Conservation (phyloP, 148 eudicot species). For the Vaccinium darrowii region DNA sequence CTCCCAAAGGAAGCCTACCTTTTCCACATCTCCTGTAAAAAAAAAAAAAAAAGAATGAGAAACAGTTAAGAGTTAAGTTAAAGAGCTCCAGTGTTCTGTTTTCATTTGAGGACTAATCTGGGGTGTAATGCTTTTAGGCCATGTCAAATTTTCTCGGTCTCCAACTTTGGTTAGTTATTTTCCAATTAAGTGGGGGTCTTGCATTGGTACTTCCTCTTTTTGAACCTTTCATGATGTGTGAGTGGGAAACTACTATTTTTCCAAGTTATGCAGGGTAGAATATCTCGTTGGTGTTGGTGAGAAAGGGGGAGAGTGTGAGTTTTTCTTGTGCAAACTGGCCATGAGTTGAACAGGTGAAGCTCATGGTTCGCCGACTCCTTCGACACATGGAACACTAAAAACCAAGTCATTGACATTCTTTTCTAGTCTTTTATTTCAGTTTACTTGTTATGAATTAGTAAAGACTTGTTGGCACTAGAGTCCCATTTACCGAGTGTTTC, state of each 20-base stretch:
- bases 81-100: neutral
- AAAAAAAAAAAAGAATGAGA: neutral
- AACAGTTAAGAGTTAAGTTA: neutral
- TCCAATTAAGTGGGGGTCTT: neutral
- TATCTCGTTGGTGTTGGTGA: neutral
- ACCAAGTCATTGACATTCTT: neutral
- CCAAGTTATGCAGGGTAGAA: neutral
- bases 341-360: neutral
- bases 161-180: neutral
- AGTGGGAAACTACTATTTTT: neutral
- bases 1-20: constrained; percentile 69
- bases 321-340: neutral
- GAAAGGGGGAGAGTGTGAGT: neutral
- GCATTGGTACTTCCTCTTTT: neutral
- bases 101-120: neutral
- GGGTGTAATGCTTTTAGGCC: neutral
- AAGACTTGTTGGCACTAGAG: neutral
- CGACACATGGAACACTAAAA: neutral
- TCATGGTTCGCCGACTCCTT: neutral
- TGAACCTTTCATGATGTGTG: neutral
- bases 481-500: neutral
- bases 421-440: neutral
- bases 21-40: constrained; percentile 56
- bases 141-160: neutral
- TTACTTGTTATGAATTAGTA: neutral